Base-by-base conservation (phyloP, 495 filamentous ascomycete genomes). In the Hyaloscypha bicolor region DNA sequence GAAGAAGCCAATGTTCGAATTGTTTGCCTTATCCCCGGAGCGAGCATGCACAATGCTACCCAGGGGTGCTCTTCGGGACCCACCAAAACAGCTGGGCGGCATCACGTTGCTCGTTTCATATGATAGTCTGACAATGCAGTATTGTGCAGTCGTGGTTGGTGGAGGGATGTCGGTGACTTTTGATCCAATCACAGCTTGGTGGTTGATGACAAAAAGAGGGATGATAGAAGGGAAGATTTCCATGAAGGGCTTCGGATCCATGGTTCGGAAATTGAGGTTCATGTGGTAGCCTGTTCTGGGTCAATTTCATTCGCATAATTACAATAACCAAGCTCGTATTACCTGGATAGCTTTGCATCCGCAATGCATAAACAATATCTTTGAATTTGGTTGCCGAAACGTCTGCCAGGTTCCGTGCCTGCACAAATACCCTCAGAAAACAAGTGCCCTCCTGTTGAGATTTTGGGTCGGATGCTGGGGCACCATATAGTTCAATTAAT, bases 1-100 rank as follows among this genome's bases (percentile, higher is more conserved):
- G 66, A 72, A 78, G 53, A 79, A 70, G 2, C 77, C 77, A 42
- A 76, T 67, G 63, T 78, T 79, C 45, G 72, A 67, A 60, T 79
- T 75, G 12, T 70, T 66, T n/a, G 73, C 77, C 58, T 79, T 79
- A 68, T 79, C 77, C 22, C 77, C 77, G 19, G 71, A 74, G 9
- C 77, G 71, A 5, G 68, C 76, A 33, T 74, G 73, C 1, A 72
- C 75, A 39, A 79, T 71, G 39, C 72, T 66, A 31, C 77, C 77
- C 48, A 67, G 31, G 29, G 65, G 65, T 3, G 63, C 63, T n/a
- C n/a, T n/a, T n/a, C n/a, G n/a, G n/a, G n/a, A n/a, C n/a, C n/a
- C n/a, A n/a, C n/a, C n/a, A n/a, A n/a, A n/a, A n/a, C n/a, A n/a
- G n/a, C n/a, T n/a, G n/a, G n/a, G n/a, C n/a, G n/a, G n/a, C n/a